Base-by-base conservation (phyloP, 345 rosid species). In the Melaleuca quinquenervia region DNA sequence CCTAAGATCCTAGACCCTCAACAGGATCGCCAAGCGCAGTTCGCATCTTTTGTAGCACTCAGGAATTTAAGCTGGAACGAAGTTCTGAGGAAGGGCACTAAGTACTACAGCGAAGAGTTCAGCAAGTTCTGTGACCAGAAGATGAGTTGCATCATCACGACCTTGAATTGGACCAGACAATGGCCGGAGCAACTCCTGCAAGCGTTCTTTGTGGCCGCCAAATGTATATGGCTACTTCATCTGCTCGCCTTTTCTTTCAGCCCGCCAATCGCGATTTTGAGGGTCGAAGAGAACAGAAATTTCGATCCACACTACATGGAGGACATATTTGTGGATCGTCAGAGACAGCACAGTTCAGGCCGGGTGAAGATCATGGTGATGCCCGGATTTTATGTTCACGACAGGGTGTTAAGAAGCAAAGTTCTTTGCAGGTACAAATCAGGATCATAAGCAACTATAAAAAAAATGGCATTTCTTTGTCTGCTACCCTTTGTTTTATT, bases 121-220 rank as follows among this genome's bases (percentile, higher is more conserved):
- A 97, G 99, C 85, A 94, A 92, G 91, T 97, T 96, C 85, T 97
- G 99, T 62, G 99, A 97, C 87, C 98, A 97, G 91, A 97, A 95
- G 89, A 97, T 97, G 99, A 96, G 94, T 89, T 86, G 94, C 88
- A 92, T 97, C 78, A 94, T 97, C 75, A 90, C 98, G 36, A 92
- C 94, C 50, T 13, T 96, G 90, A 94, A 89, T 45, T 97, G 98
- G 98, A 95, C 95, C 3, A 89, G 95, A 62, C 96, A 96, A 14
- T 97, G 99, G 99, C 98, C 98, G 3, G 98, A 97, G 88, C 94
- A 91, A 84, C 93, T 96, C 84, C 96, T 96, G 45, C 98, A 96
- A 85, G 92, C 96, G 0, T 97, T 97, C 91, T 97, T 97, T 85
- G 98, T 96, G 48, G 93, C 96, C 20, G 94, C 98, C 9, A 97